These are phyloP conservation scores for Citrus australasica DNA, from an alignment of 345 rosid genomes.

Conservation along the genomic window DNA sequence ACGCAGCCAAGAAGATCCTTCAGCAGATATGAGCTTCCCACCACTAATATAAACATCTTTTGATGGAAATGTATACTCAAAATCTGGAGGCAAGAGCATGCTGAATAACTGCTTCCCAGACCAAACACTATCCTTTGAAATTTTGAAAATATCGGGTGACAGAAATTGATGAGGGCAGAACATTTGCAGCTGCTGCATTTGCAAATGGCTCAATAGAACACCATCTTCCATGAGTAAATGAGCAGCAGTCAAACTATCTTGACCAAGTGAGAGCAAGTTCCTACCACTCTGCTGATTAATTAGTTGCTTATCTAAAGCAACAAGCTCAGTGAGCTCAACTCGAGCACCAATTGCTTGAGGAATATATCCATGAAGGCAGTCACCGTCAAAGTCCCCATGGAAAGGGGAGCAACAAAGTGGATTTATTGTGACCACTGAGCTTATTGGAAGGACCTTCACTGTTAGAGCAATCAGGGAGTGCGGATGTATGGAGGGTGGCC, in stretches of 20 bases:
- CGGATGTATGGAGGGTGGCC: slow-evolving; percentile 95
- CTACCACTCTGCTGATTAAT: slow-evolving; percentile 71
- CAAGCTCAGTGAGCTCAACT: slow-evolving; percentile 81
- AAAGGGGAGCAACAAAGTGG: slow-evolving; percentile 87
- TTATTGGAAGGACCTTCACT: slow-evolving; percentile 64
- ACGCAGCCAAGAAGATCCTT: slow-evolving; percentile 72
- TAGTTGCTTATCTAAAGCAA: slow-evolving; percentile 74
- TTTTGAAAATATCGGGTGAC: slow-evolving; percentile 46
- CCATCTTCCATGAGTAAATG: slow-evolving; percentile 63
- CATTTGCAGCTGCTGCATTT: slow-evolving; percentile 88
- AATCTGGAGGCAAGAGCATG: slow-evolving; percentile 70
- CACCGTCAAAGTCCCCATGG: slow-evolving; percentile 96
- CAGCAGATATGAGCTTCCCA: slow-evolving; percentile 65
- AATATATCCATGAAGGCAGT: slow-evolving; percentile 91
- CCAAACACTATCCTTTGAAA: slow-evolving; percentile 51
- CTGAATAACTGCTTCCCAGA: slow-evolving; percentile 82
- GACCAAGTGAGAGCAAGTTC: slow-evolving; percentile 70
- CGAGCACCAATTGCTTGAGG: slow-evolving; percentile 76
- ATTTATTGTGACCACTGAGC: slow-evolving; percentile 74
- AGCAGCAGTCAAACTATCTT: slow-evolving; percentile 79
- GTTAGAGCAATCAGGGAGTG: slow-evolving; percentile 82
- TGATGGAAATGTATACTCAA: slow-evolving; percentile 47
- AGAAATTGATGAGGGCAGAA: slow-evolving; percentile 42
- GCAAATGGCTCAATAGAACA: slow-evolving; percentile 34
- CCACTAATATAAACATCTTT: slow-evolving; percentile 41